Percentiles rank a stretch among this genome's conserved stretches.
Conservation (phyloP, 2,329 filamentous ascomycete species). For the Clarireedia sp. region DNA sequence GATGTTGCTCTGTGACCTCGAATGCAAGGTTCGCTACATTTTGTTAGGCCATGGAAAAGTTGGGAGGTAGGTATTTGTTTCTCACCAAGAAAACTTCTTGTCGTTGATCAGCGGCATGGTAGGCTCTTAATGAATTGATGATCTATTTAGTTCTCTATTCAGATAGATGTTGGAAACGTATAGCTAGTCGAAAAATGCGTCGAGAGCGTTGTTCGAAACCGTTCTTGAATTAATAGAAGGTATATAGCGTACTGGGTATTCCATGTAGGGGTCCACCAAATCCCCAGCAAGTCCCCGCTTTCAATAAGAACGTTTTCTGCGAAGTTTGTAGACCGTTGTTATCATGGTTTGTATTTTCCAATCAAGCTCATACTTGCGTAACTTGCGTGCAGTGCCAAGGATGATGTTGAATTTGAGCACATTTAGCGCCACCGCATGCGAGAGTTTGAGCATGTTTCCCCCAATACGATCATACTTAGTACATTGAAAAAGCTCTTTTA, state of each 20-base stretch:
- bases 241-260: no score
- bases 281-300: no score
- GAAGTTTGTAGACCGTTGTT: no score
- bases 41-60: not conserved
- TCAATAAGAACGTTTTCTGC: no score
- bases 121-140: not conserved
- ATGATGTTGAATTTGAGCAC: not conserved
- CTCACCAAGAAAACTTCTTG: conserved; percentile 26
- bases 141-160: not conserved
- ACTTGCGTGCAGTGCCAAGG: not conserved
- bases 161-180: not conserved
- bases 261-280: no score
- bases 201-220: no score
- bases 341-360: not conserved
- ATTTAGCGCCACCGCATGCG: not conserved
- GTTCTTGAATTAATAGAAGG: no score
- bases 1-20: conserved; percentile 26
- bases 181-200: not conserved
- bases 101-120: conserved; percentile 26
- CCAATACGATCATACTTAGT: not conserved
- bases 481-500: no score
- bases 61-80: not conserved
- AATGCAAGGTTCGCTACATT: conserved; percentile 23
- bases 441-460: conserved; percentile 5
- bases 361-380: not conserved